Percentiles rank a stretch among this genome's conserved stretches.
phyloP scores from a whole-genome alignment of 345 rosid species.

The Raphanus raphanistrum region DNA sequence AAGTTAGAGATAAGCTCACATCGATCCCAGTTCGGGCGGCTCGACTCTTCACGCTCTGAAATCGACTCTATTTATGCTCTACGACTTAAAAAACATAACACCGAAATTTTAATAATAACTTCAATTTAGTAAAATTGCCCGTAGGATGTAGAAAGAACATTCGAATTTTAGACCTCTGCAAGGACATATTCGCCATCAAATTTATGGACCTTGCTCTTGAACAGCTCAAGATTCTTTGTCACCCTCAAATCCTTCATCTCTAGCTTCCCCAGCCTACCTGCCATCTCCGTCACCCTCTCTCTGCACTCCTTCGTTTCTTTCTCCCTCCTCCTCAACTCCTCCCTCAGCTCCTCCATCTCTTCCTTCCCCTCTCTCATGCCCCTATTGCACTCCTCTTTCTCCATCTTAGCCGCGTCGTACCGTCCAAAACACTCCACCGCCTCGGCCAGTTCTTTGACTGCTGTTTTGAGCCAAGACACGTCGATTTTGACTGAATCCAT shows the following conservation, averaged over 20 bases:
- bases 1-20: no score
- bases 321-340: slow-evolving; percentile 38
- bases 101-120: no score
- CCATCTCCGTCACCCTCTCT: slow-evolving; percentile 36
- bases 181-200: slow-evolving; percentile 31
- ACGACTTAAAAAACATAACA: no score
- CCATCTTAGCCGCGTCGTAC: slow-evolving; percentile 21
- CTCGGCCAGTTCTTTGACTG: slow-evolving; percentile 47
- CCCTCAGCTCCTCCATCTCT: slow-evolving; percentile 44
- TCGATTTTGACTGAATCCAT: slow-evolving; percentile 67
- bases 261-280: slow-evolving; percentile 28
- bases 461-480: slow-evolving; percentile 55
- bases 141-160: neutral
- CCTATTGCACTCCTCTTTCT: slow-evolving; percentile 24
- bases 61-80: no score
- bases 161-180: neutral
- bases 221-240: slow-evolving; percentile 24
- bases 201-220: slow-evolving; percentile 23
- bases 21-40: no score
- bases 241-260: slow-evolving; percentile 33
- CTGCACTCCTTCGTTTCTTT: slow-evolving; percentile 29
- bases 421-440: slow-evolving; percentile 31
- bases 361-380: slow-evolving; percentile 20
- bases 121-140: neutral
- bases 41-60: no score